These are phyloP conservation scores for Malassezia caprae DNA, from an alignment of 1,284 basidiomycete genomes.

Conservation along the genomic window DNA sequence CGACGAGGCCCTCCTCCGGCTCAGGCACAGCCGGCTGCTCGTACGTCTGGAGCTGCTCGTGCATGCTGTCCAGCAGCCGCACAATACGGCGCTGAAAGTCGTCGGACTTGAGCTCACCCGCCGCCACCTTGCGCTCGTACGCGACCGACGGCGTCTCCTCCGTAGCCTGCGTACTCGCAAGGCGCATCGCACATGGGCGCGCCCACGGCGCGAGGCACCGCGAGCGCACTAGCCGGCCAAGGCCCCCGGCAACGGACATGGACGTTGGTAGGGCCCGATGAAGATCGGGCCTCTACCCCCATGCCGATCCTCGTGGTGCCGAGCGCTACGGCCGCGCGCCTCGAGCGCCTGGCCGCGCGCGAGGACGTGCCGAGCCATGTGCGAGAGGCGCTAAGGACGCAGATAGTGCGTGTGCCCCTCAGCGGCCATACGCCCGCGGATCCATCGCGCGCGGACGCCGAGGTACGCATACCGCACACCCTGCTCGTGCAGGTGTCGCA, in stretches of 20 bases:
- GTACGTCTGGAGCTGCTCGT: slow-evolving; percentile 65
- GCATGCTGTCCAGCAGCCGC: slow-evolving; percentile 66
- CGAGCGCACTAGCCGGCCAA: background rate
- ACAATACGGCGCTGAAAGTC: slow-evolving; percentile 76
- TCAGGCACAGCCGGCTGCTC: slow-evolving; percentile 28
- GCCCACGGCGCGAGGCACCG: background rate
- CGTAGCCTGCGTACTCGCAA: background rate
- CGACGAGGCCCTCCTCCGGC: slow-evolving; percentile 24
- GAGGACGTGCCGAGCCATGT: background rate
- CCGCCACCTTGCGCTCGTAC: slow-evolving; percentile 51
- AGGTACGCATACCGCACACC: slow-evolving; percentile 1
- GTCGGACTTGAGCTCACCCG: slow-evolving; percentile 66
- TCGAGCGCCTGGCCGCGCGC: background rate
- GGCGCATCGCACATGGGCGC: background rate
- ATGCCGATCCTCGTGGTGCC: slow-evolving; percentile 9
- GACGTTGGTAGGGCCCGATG: background rate
- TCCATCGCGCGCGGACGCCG: background rate
- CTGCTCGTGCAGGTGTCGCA: slow-evolving; percentile 2
- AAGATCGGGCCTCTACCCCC: background rate
- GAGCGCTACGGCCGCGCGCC: background rate
- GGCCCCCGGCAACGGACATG: background rate
- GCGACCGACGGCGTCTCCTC: background rate
- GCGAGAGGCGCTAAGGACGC: background rate
- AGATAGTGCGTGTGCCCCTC: background rate
- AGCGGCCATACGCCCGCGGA: background rate